phyloP scores from a whole-genome alignment of 371 early-diverging fungal species.

The Apophysomyces ossiformis region DNA sequence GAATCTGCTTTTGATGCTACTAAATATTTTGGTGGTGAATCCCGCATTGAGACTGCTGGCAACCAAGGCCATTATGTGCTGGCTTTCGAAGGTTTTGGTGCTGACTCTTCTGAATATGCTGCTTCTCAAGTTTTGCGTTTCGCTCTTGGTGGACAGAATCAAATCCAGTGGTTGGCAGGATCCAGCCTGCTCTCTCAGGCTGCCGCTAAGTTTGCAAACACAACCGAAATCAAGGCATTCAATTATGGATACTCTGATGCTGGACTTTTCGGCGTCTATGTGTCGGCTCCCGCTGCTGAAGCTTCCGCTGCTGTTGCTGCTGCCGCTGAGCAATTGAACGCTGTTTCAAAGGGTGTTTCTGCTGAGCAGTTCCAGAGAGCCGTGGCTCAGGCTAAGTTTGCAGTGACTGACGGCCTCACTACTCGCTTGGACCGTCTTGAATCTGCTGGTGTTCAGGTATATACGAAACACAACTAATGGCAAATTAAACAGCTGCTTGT shows the following conservation, averaged over 20 bases:
- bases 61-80: conserved; percentile 70
- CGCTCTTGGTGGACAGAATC: conserved; percentile 80
- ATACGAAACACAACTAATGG: not conserved
- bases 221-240: conserved; percentile 76
- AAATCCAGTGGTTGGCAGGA: conserved; percentile 78
- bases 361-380: conserved; percentile 79
- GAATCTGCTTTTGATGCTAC: conserved; percentile 49
- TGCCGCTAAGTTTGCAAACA: conserved; percentile 59
- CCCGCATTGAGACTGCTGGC: conserved; percentile 68
- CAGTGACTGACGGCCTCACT: conserved; percentile 66
- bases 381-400: conserved; percentile 85
- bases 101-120: conserved; percentile 70
- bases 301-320: conserved; percentile 68
- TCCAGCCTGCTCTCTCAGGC: conserved; percentile 73
- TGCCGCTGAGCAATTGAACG: conserved; percentile 73
- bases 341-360: conserved; percentile 59
- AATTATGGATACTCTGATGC: conserved; percentile 91
- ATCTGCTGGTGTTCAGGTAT: conserved; percentile 53
- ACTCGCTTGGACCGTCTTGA: conserved; percentile 64
- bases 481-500: conserved; percentile 12
- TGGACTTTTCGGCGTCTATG: conserved; percentile 88
- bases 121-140: conserved; percentile 79
- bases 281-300: conserved; percentile 66
- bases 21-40: conserved; percentile 88
- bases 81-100: conserved; percentile 79